Conservation (phyloP, 768 basidiomycete species). For the Lactifluus hygrophoroides region DNA sequence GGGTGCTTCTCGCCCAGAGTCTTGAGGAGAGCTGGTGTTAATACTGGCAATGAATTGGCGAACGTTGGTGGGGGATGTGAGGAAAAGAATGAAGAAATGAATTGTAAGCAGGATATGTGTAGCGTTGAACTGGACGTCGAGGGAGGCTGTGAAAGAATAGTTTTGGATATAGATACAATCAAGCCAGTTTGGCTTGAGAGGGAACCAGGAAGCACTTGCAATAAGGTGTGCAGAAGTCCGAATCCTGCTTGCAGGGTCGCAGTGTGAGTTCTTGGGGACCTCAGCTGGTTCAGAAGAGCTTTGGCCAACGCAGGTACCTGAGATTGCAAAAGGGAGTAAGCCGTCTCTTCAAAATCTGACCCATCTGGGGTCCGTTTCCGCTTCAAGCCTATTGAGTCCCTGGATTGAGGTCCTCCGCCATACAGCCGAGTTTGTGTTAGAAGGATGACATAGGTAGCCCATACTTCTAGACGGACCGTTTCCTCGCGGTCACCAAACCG, state of each 20-base stretch:
- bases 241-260: conserved; percentile 83
- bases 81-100: conserved; percentile 78
- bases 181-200: conserved; percentile 58
- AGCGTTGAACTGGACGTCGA: conserved; percentile 74
- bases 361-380: conserved; percentile 70
- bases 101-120: conserved; percentile 76
- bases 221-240: conserved; percentile 61
- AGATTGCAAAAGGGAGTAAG: conserved; percentile 56
- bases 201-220: conserved; percentile 77
- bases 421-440: conserved; percentile 81
- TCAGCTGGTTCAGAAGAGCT: conserved; percentile 77
- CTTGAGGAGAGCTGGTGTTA: conserved; percentile 69
- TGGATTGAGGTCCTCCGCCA: conserved; percentile 50
- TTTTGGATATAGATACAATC: conserved; percentile 56
- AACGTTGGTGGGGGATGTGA: conserved; percentile 58
- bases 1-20: conserved; percentile 79
- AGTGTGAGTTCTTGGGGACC: conserved; percentile 67
- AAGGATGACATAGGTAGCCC: conserved; percentile 75
- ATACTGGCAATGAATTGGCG: conserved; percentile 45
- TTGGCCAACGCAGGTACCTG: conserved; percentile 78
- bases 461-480: conserved; percentile 87
- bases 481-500: conserved; percentile 93
- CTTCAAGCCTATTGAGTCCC: conserved; percentile 50
- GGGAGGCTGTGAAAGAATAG: conserved; percentile 55
- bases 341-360: conserved; percentile 68